Conservation (phyloP, 1,139 yeast genomes). For the Candida frijolesensis region DNA sequence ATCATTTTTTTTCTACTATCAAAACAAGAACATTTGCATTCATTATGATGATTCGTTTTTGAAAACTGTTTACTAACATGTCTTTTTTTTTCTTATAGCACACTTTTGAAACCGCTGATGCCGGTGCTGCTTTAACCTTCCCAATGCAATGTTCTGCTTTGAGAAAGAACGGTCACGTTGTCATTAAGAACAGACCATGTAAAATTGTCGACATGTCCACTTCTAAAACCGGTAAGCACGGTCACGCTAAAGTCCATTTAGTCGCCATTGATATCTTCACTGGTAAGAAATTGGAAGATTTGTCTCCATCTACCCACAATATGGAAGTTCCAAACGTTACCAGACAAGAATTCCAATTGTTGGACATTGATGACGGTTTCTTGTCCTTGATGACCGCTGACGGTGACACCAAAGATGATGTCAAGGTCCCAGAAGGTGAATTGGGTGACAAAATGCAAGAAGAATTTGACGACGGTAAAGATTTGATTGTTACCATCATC, state of each 20-base stretch:
- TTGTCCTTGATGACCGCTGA: slow-evolving; percentile 95
- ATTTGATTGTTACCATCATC: slow-evolving; percentile 91
- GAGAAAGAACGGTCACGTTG: slow-evolving; percentile 99
- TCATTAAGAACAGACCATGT: slow-evolving; percentile 99
- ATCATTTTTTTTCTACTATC: too few species aligned
- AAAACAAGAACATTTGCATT: too few species aligned
- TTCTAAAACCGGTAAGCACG: slow-evolving; percentile 99
- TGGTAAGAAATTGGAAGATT: slow-evolving; percentile 98
- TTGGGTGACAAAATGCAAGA: slow-evolving; percentile 89
- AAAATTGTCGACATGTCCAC: slow-evolving; percentile 99
- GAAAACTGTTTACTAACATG: slow-evolving; percentile 33
- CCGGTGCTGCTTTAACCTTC: slow-evolving; percentile 98
- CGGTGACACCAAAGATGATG: slow-evolving; percentile 99
- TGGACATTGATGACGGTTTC: slow-evolving; percentile 98
- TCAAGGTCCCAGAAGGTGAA: slow-evolving; percentile 97
- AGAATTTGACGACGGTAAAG: slow-evolving; percentile 98
- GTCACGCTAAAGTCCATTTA: slow-evolving; percentile 99
- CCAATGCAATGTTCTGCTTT: slow-evolving; percentile 99
- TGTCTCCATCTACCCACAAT: slow-evolving; percentile 99
- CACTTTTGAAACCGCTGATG: slow-evolving; percentile 96
- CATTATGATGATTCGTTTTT: background rate
- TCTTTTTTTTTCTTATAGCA: slow-evolving; percentile 48
- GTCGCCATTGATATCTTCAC: slow-evolving; percentile 99
- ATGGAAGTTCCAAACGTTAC: slow-evolving; percentile 98
- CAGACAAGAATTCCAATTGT: slow-evolving; percentile 95